Conservation (phyloP, 495 filamentous ascomycete genomes). For the Halenospora varia region DNA sequence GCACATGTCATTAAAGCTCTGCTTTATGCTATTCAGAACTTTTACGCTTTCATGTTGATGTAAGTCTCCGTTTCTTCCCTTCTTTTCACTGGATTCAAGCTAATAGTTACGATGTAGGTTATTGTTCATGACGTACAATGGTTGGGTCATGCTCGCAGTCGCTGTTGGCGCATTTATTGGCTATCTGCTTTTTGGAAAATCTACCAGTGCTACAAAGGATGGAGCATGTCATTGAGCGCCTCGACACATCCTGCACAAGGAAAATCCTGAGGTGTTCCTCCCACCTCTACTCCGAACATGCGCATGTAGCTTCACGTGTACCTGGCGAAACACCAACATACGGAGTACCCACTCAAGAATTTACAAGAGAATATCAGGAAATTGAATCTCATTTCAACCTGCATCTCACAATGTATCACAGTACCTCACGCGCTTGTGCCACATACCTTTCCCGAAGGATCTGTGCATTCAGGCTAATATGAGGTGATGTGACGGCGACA, state of each 20-base stretch:
- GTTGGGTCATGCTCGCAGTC: conserved; percentile 91
- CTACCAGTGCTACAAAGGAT: conserved; percentile 66
- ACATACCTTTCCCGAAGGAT: no score
- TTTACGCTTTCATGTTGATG: conserved; percentile 99
- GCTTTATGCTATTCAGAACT: conserved; percentile 91
- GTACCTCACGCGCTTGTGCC: no score
- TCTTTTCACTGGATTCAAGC: not conserved
- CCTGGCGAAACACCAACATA: no score
- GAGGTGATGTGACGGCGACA: not conserved
- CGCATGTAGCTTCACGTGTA: no score
- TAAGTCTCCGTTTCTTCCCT: conserved; percentile 47
- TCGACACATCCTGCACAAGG: not conserved
- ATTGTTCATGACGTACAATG: conserved; percentile 99
- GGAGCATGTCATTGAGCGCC: conserved; percentile 77
- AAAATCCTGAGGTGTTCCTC: no score
- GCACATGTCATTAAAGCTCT: conserved; percentile 74
- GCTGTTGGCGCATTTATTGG: conserved; percentile 86
- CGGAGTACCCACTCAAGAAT: no score
- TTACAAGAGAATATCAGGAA: no score
- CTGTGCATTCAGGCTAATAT: not conserved
- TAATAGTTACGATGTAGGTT: conserved; percentile 55
- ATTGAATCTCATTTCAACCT: no score
- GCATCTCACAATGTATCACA: no score
- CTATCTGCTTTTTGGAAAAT: conserved; percentile 71
- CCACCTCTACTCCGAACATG: no score